Base-by-base conservation (phyloP, 2,329 filamentous ascomycete genomes). In the Epichloe amarillans region DNA sequence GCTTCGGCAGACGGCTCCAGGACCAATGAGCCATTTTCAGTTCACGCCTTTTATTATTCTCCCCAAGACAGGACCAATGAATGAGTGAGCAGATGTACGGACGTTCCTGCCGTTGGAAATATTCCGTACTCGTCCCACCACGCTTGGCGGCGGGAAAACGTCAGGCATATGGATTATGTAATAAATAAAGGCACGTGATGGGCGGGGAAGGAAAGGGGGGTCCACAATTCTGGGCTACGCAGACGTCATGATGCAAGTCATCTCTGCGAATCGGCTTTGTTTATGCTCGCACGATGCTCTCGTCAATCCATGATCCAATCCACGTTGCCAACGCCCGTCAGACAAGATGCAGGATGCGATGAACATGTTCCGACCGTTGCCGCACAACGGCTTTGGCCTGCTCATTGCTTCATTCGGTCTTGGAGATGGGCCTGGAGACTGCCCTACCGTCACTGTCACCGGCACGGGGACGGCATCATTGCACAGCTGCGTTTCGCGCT, bases 161-260 rank as follows among this genome's bases (percentile, higher is more conserved):
- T 15, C 4, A 12, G 26, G 5, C 21, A 23, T 23, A 23, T 3
- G 19, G 19, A 19, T 19, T 21, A 21, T 21, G 19, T 21, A 21
- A 23, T 23, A 23, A 8, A 26, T 26, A 26, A 8, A 26, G 7
- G 26, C 26, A 47, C 17, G 19, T 6, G 39, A n/a, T 33, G 4
- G 14, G 26, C 39, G 26, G 12, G 17, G 17, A 6, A 30, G 38
- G 12, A 11, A 14, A 23, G 3, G 17, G 17, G 21, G 26, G 19
- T 10, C 48, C 51, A 47, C 39, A 15, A 33, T 53, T 46, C 37
- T 21, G 37, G 46, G 23, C 30, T 2, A 21, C 30, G 4, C 26
- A 11, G 35, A 49, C 47, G 44, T 52, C 50, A 46, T 48, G 47
- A 50, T 50, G 52, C 41, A 52, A 45, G 44, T 36, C 23, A 48